phyloP scores from a whole-genome alignment of 768 basidiomycete species.

The Mycena galopus region DNA sequence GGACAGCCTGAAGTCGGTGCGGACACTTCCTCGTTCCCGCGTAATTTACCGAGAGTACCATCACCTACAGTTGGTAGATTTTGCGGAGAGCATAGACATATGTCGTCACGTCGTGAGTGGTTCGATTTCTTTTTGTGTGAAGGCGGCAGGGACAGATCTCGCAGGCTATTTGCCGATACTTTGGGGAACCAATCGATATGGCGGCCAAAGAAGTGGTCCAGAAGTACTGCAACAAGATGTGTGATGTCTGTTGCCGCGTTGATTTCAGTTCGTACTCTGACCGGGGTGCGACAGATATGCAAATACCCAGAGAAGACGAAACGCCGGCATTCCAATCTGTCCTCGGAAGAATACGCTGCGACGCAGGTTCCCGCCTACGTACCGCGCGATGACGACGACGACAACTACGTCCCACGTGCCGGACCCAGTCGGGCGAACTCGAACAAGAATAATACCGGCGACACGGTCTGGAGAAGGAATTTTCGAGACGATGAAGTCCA shows the following conservation, averaged over 20 bases:
- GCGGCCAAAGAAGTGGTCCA: slow-evolving; percentile 58
- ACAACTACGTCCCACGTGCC: slow-evolving; percentile 36
- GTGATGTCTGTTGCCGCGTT: slow-evolving; percentile 68
- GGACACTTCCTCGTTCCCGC: slow-evolving; percentile 34
- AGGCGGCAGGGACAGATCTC: background rate
- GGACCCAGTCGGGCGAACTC: slow-evolving; percentile 30
- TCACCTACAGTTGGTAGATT: slow-evolving; percentile 51
- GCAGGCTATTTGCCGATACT: slow-evolving; percentile 84
- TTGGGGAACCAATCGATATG: slow-evolving; percentile 76
- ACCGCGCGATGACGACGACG: slow-evolving; percentile 21
- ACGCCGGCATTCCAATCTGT: slow-evolving; percentile 63
- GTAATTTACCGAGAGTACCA: background rate
- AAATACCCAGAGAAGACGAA: slow-evolving; percentile 80
- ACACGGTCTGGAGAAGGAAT: slow-evolving; percentile 20
- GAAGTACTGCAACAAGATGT: slow-evolving; percentile 80
- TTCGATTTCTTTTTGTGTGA: background rate
- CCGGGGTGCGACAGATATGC: slow-evolving; percentile 72
- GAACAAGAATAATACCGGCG: slow-evolving; percentile 7
- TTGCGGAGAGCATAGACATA: slow-evolving; percentile 67
- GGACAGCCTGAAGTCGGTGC: slow-evolving; percentile 73
- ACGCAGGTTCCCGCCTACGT: slow-evolving; percentile 35
- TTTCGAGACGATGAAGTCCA: slow-evolving; percentile 17
- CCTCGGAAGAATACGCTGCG: slow-evolving; percentile 50
- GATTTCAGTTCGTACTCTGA: background rate
- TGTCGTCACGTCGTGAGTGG: slow-evolving; percentile 81